Conservation (phyloP, 441 rosid genomes). For the Populus hybrid region DNA sequence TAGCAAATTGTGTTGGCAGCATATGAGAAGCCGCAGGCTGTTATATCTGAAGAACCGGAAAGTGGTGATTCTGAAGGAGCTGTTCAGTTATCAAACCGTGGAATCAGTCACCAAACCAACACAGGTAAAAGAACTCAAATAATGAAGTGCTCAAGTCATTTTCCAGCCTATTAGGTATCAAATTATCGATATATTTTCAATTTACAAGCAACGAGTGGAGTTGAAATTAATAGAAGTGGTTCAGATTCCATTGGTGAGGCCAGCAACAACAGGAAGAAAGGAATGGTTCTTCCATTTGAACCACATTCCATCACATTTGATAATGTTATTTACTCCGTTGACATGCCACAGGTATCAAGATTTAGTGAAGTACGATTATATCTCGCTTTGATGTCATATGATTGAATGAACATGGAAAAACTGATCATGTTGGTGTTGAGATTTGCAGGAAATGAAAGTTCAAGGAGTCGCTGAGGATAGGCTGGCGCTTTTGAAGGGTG, state of each 20-base stretch:
- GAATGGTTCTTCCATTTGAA: conserved; percentile 90
- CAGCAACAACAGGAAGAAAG: conserved; percentile 40
- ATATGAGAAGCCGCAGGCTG: conserved; percentile 52
- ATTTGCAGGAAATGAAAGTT: conserved; percentile 52
- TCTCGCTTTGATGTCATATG: not conserved
- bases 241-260: conserved; percentile 26
- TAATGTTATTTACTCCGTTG: conserved; percentile 54
- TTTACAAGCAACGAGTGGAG: conserved; percentile 19
- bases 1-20: conserved; percentile 35
- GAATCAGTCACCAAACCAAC: not conserved
- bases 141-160: not conserved
- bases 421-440: not conserved
- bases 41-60: conserved; percentile 41
- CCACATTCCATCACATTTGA: conserved; percentile 72
- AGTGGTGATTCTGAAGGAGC: conserved; percentile 28
- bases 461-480: conserved; percentile 56
- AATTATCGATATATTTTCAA: not conserved
- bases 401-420: not conserved
- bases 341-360: conserved; percentile 66
- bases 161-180: not conserved
- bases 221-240: conserved; percentile 2
- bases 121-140: conserved; percentile 23
- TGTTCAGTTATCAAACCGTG: conserved; percentile 29
- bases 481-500: conserved; percentile 63
- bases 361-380: not conserved